Conservation (phyloP, 1,139 yeast species). For the Hyphopichia khmerensis region DNA sequence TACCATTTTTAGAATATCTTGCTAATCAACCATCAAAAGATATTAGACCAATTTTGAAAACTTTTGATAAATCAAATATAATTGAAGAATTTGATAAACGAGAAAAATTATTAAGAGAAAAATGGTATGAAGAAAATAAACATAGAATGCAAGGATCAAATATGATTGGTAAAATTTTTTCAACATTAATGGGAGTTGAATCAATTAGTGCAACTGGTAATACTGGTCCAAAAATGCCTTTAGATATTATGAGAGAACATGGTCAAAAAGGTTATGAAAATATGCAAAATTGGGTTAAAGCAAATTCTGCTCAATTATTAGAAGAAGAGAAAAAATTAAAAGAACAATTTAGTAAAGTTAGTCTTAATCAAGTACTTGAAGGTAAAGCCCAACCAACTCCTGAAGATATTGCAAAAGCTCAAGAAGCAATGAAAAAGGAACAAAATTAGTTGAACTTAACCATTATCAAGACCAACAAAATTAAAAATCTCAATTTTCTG, state of each 20-base stretch:
- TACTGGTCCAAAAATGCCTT: slow-evolving; percentile 75
- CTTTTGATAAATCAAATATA: slow-evolving; percentile 61
- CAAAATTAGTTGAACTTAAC: too few relatives aligned
- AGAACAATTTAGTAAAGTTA: slow-evolving; percentile 76
- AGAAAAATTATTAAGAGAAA: slow-evolving; percentile 69
- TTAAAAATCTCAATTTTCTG: background rate
- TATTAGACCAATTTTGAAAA: slow-evolving; percentile 80
- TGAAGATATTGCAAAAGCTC: slow-evolving; percentile 76
- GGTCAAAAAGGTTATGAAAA: slow-evolving; percentile 88
- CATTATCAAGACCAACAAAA: too few relatives aligned
- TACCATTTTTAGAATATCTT: slow-evolving; percentile 91
- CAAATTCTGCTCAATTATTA: slow-evolving; percentile 83
- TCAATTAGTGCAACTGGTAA: slow-evolving; percentile 35
- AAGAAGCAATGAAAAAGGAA: slow-evolving; percentile 31
- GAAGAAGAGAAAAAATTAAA: slow-evolving; percentile 78
- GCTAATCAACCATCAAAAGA: slow-evolving; percentile 91
- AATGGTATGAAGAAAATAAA: slow-evolving; percentile 65
- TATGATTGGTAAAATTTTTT: slow-evolving; percentile 49
- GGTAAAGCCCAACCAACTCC: slow-evolving; percentile 86
- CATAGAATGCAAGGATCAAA: slow-evolving; percentile 35
- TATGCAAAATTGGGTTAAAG: slow-evolving; percentile 79
- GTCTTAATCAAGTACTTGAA: slow-evolving; percentile 70
- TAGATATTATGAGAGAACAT: slow-evolving; percentile 87
- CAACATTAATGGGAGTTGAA: slow-evolving; percentile 62
- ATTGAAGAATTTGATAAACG: slow-evolving; percentile 78